Percentiles rank a stretch among this genome's conserved stretches.
Evolutionary conservation across 2,329 filamentous ascomycete species (phyloP).

Genomic region (Lachnellula hyalina): DNA sequence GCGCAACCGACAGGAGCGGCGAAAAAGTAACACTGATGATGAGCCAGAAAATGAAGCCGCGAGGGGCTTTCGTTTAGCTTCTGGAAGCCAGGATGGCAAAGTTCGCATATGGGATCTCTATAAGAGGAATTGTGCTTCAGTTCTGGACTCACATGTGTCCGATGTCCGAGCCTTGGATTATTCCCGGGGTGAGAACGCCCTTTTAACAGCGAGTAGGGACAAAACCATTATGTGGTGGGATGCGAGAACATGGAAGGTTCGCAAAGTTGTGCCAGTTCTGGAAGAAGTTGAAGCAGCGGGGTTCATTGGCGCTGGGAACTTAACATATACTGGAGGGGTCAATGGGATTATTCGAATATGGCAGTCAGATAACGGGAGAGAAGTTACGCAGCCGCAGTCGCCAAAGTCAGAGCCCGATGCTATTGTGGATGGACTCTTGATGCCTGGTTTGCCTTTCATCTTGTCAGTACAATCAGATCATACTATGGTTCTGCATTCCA

Average conservation of each 20-base stretch:
- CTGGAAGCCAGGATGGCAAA: slow-evolving; percentile 90
- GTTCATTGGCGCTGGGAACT: slow-evolving; percentile 64
- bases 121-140: slow-evolving; percentile 69
- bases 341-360: slow-evolving; percentile 80
- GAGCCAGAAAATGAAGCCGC: slow-evolving; percentile 44
- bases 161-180: slow-evolving; percentile 87
- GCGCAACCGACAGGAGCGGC: slow-evolving; percentile 39
- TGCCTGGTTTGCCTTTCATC: slow-evolving; percentile 60
- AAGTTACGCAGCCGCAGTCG: slow-evolving; percentile 70
- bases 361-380: slow-evolving; percentile 69
- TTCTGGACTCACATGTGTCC: slow-evolving; percentile 90
- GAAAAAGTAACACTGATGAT: slow-evolving; percentile 38
- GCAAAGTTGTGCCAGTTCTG: slow-evolving; percentile 74
- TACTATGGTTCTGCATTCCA: slow-evolving; percentile 71
- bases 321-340: slow-evolving; percentile 80
- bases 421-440: slow-evolving; percentile 68
- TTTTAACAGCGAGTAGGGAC: slow-evolving; percentile 84
- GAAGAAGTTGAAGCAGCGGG: slow-evolving; percentile 82
- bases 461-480: slow-evolving; percentile 86
- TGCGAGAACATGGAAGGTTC: slow-evolving; percentile 74
- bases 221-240: slow-evolving; percentile 95
- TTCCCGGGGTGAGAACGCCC: slow-evolving; percentile 63
- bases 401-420: slow-evolving; percentile 55
- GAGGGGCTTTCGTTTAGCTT: slow-evolving; percentile 72
- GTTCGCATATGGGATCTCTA: slow-evolving; percentile 88